Conservation (phyloP, 257 asterid genomes). For the Fraxinus cuspidata region DNA sequence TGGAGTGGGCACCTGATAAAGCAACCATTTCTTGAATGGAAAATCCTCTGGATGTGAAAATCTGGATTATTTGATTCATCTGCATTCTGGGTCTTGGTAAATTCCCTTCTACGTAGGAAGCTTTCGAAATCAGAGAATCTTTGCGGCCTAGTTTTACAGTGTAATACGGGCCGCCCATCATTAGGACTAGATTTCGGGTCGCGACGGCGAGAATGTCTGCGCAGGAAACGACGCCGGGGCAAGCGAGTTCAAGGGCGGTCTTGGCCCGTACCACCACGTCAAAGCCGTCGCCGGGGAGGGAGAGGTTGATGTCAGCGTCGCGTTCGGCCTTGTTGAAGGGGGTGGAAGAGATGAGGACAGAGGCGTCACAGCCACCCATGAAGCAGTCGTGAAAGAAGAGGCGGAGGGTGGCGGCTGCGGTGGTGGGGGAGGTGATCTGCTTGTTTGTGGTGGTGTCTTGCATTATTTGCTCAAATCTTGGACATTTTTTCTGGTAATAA, state of each 20-base stretch:
- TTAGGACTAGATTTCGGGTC: conserved; percentile 72
- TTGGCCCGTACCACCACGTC: conserved; percentile 89
- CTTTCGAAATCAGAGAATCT: conserved; percentile 51
- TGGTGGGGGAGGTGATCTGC: conserved; percentile 91
- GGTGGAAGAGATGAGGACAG: conserved; percentile 83
- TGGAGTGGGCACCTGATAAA: conserved; percentile 86
- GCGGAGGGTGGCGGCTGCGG: conserved; percentile 95
- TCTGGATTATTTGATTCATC: conserved; percentile 50
- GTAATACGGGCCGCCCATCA: conserved; percentile 87
- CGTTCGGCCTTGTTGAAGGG: conserved; percentile 78
- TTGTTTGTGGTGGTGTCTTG: conserved; percentile 72
- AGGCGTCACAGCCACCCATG: conserved; percentile 87
- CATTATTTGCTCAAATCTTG: conserved; percentile 72
- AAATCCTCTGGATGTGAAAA: conserved; percentile 62
- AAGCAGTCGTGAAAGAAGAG: conserved; percentile 94
- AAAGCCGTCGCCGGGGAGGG: conserved; percentile 96
- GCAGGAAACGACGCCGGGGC: conserved; percentile 91
- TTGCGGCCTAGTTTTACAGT: conserved; percentile 66
- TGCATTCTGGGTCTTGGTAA: conserved; percentile 73
- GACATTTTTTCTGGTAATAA: conserved; percentile 62
- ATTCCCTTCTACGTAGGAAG: conserved; percentile 61
- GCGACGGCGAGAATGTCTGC: conserved; percentile 88
- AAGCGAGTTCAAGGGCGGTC: conserved; percentile 73
- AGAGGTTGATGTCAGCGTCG: conserved; percentile 86
- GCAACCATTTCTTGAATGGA: conserved; percentile 84